Conservation (phyloP, 306 rosid species). For the Elaeagnus macrophylla region DNA sequence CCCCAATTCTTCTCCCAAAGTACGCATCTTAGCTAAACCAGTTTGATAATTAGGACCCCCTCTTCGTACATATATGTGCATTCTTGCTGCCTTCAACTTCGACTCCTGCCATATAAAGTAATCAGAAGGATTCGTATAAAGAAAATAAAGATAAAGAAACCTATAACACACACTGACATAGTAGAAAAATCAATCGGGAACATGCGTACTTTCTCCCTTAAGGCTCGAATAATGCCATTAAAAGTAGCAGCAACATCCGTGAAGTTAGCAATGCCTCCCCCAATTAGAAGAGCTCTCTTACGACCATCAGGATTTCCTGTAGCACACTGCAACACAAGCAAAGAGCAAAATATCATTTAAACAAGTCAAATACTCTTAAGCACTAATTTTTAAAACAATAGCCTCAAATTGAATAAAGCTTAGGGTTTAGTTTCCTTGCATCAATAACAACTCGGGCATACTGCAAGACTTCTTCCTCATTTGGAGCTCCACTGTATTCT, state of each 20-base stretch:
- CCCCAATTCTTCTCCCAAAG: conserved; percentile 72
- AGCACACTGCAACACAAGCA: conserved; percentile 57
- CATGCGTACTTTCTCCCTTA: conserved; percentile 78
- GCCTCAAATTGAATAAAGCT: conserved; percentile 10
- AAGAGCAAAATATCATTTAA: conserved; percentile 11
- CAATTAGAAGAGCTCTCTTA: conserved; percentile 80
- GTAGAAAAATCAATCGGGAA: too few relatives aligned
- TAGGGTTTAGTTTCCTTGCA: conserved; percentile 30
- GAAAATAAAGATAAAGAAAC: too few relatives aligned
- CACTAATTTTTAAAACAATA: neutral
- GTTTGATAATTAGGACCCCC: conserved; percentile 88
- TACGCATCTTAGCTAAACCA: conserved; percentile 71
- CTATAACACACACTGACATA: too few relatives aligned
- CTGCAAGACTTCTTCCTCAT: conserved; percentile 87
- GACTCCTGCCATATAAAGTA: conserved; percentile 36
- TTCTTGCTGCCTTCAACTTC: conserved; percentile 69
- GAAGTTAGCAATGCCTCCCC: conserved; percentile 90
- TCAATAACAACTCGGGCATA: conserved; percentile 81
- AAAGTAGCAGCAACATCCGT: conserved; percentile 87
- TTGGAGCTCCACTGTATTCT: conserved; percentile 93
- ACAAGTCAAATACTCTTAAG: neutral
- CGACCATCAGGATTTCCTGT: conserved; percentile 77
- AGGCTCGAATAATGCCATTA: conserved; percentile 66
- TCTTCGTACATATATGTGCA: conserved; percentile 73
- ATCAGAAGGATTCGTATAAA: neutral